Percentiles rank a stretch among this genome's conserved stretches.
phyloP scores from a whole-genome alignment of 176 grass and related monocot genomes.

The Oryza brachyantha region DNA sequence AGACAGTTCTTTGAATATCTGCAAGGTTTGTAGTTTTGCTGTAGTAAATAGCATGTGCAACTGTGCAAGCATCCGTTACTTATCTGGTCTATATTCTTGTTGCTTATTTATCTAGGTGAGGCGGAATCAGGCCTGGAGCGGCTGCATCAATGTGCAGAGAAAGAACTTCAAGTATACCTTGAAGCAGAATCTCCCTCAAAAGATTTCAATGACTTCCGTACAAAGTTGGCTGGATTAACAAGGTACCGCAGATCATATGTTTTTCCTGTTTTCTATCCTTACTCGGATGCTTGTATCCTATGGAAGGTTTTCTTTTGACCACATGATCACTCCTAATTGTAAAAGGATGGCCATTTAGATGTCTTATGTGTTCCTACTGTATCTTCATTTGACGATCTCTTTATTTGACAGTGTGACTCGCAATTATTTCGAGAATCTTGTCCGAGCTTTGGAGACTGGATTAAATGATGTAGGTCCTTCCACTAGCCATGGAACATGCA shows the following conservation, averaged over 20 bases:
- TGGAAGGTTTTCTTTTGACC: neutral
- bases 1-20: slow-evolving; percentile 98
- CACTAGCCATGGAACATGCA: slow-evolving; percentile 61
- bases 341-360: neutral
- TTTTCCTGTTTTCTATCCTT: slow-evolving; percentile 9
- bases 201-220: slow-evolving; percentile 99
- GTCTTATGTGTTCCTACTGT: neutral
- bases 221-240: slow-evolving; percentile 95
- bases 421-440: slow-evolving; percentile 99
- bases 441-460: slow-evolving; percentile 89
- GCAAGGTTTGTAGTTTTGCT: slow-evolving; percentile 66
- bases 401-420: slow-evolving; percentile 76
- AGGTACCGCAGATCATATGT: slow-evolving; percentile 44
- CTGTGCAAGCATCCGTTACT: slow-evolving; percentile 3
- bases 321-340: neutral
- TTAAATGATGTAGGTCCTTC: slow-evolving; percentile 94
- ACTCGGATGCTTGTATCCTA: neutral
- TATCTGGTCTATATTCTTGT: slow-evolving; percentile 26
- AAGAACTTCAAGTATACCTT: slow-evolving; percentile 94
- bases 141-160: slow-evolving; percentile 97
- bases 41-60: slow-evolving; percentile 6
- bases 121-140: slow-evolving; percentile 98
- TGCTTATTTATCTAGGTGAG: slow-evolving; percentile 67
- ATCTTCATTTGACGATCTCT: slow-evolving; percentile 10
- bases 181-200: slow-evolving; percentile 82